phyloP scores from a whole-genome alignment of 2,329 filamentous ascomycete species.

The Blumeria hordei region DNA sequence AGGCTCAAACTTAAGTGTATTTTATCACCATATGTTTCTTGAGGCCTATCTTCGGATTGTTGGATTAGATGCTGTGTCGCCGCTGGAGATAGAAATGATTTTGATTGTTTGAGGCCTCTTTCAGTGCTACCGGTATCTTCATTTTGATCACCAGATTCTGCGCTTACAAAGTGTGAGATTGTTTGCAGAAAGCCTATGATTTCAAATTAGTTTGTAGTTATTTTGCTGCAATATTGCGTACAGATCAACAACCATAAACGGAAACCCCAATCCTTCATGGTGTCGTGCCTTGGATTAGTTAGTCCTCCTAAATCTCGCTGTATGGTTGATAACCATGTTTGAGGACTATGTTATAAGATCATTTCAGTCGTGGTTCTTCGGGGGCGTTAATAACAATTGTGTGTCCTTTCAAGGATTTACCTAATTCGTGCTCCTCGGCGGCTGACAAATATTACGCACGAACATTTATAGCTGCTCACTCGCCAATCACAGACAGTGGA shows the following conservation, averaged over 20 bases:
- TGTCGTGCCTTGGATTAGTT: conserved; percentile 5
- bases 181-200: conserved; percentile 11
- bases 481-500: too few species aligned
- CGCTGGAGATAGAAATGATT: conserved; percentile 9
- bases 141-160: conserved; percentile 7
- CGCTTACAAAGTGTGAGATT: conserved; percentile 6
- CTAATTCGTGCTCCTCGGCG: background rate
- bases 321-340: background rate
- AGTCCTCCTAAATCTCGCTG: background rate
- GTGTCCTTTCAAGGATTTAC: background rate
- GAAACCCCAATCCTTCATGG: conserved; percentile 12
- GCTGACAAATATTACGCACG: background rate
- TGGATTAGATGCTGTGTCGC: conserved; percentile 10
- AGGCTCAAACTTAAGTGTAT: background rate
- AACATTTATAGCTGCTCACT: background rate
- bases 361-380: background rate
- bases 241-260: conserved; percentile 14
- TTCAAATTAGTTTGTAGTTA: background rate
- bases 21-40: conserved; percentile 10
- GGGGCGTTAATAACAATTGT: background rate
- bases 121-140: conserved; percentile 8
- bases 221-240: conserved; percentile 7
- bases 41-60: conserved; percentile 7
- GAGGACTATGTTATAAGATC: background rate
- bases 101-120: conserved; percentile 9